Evolutionary conservation across 176 grass and related monocot genomes (phyloP).

Genomic region (Eragrostis curvula): DNA sequence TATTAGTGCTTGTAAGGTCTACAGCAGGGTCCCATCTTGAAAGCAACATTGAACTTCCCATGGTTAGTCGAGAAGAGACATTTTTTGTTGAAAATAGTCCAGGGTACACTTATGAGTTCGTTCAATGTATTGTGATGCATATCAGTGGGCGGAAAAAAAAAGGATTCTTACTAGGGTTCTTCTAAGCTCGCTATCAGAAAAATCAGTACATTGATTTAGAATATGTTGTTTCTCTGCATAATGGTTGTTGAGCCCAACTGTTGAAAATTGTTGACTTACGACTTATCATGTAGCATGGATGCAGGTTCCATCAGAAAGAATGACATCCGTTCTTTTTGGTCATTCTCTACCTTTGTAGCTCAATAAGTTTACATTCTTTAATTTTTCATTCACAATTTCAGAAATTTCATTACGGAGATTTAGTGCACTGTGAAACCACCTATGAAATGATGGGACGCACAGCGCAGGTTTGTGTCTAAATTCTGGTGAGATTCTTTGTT

Average conservation of each 20-base stretch:
- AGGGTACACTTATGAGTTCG: background rate
- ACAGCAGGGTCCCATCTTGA: background rate
- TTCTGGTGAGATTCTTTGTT: constrained; percentile 25
- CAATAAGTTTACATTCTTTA: constrained; percentile 14
- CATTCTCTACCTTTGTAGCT: constrained; percentile 10
- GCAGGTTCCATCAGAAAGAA: background rate
- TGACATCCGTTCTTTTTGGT: constrained; percentile 1
- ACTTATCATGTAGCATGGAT: background rate
- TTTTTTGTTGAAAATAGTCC: no score
- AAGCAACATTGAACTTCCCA: background rate
- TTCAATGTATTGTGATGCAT: background rate
- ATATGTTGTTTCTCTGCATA: constrained; percentile 11
- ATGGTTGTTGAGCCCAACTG: constrained; percentile 2
- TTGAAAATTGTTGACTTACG: constrained; percentile 16
- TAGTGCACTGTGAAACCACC: constrained; percentile 75
- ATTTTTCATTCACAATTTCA: constrained; percentile 36
- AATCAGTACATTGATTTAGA: background rate
- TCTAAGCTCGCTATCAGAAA: background rate
- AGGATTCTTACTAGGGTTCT: background rate
- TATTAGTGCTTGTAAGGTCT: background rate
- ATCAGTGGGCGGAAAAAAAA: background rate
- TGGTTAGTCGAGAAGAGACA: no score
- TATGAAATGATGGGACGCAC: constrained; percentile 86
- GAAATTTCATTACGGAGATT: constrained; percentile 83
- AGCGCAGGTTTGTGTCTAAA: constrained; percentile 68